Evolutionary conservation across 768 basidiomycete species (phyloP).

Genomic region (Lentinula edodes): DNA sequence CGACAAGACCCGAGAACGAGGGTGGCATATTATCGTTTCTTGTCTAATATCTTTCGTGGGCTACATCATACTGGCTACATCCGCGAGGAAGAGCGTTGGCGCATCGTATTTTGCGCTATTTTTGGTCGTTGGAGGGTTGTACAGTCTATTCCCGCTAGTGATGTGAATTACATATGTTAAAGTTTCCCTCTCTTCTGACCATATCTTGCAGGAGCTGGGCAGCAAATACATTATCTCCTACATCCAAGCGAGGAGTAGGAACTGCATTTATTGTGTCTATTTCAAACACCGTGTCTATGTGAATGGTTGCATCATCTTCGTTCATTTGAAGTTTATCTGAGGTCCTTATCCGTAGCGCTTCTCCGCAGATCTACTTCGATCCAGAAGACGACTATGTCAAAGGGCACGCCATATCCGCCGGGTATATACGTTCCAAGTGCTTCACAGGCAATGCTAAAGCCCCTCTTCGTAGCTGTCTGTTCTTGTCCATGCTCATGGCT

Average conservation of each 20-base stretch:
- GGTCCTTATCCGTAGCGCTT: constrained; percentile 25
- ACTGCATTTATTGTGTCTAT: constrained; percentile 58
- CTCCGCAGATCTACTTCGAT: constrained; percentile 56
- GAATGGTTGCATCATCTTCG: constrained; percentile 12
- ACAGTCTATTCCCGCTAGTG: constrained; percentile 51
- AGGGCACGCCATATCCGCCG: constrained; percentile 51
- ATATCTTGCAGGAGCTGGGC: constrained; percentile 40
- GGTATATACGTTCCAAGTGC: constrained; percentile 18
- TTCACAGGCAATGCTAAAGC: not conserved
- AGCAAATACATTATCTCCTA: constrained; percentile 54
- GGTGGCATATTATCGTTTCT: constrained; percentile 51
- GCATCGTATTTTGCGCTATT: constrained; percentile 55
- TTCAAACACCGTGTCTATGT: constrained; percentile 57
- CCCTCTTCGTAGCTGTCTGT: constrained; percentile 29
- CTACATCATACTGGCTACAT: constrained; percentile 49
- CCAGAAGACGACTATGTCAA: constrained; percentile 43
- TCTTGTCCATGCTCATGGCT: constrained; percentile 35
- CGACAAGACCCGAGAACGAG: constrained; percentile 47
- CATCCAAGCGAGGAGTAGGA: constrained; percentile 54
- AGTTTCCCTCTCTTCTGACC: not conserved
- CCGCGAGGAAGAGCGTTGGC: constrained; percentile 43
- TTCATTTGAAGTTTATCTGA: not conserved
- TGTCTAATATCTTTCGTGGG: constrained; percentile 41
- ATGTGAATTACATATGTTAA: constrained; percentile 23
- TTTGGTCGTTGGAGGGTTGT: constrained; percentile 50